These are phyloP conservation scores for Silene conica DNA, from an alignment of 148 eudicot species.

Conservation along the genomic window DNA sequence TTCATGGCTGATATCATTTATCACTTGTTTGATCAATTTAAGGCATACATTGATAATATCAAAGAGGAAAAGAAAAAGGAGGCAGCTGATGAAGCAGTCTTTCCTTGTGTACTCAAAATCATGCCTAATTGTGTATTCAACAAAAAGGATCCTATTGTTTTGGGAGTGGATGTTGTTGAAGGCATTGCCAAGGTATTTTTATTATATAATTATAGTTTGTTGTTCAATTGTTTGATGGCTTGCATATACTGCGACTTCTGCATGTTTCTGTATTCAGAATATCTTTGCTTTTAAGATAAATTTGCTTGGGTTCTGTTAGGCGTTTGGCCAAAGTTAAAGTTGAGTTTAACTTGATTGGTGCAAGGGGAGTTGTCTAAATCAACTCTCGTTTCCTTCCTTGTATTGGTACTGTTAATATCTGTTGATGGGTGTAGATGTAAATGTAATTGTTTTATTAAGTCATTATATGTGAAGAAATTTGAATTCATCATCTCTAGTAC, in stretches of 20 bases:
- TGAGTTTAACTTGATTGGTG: not conserved
- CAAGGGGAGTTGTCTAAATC: not conserved
- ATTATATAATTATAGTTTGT: not conserved
- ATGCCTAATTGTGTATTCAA: conserved; percentile 70
- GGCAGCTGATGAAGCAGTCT: conserved; percentile 88
- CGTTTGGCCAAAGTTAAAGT: not conserved
- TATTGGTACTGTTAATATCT: too few relatives aligned
- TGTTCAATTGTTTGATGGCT: not conserved
- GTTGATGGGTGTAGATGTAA: not conserved
- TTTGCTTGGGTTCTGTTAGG: not conserved
- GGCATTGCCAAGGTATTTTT: conserved; percentile 69
- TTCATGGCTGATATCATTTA: conserved; percentile 81
- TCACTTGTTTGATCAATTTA: conserved; percentile 84
- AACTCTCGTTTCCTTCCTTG: not conserved
- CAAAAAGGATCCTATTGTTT: conserved; percentile 84
- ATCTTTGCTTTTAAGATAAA: not conserved
- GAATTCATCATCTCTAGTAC: too few relatives aligned
- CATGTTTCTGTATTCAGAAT: not conserved
- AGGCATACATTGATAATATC: conserved; percentile 79
- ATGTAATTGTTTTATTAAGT: not conserved
- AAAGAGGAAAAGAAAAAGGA: conserved; percentile 90
- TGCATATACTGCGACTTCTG: not conserved
- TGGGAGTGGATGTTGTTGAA: conserved; percentile 87
- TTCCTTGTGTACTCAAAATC: conserved; percentile 83
- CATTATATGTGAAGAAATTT: not conserved